phyloP scores from a whole-genome alignment of 352 stramenopile species.

The Globisporangium megalacanthum region DNA sequence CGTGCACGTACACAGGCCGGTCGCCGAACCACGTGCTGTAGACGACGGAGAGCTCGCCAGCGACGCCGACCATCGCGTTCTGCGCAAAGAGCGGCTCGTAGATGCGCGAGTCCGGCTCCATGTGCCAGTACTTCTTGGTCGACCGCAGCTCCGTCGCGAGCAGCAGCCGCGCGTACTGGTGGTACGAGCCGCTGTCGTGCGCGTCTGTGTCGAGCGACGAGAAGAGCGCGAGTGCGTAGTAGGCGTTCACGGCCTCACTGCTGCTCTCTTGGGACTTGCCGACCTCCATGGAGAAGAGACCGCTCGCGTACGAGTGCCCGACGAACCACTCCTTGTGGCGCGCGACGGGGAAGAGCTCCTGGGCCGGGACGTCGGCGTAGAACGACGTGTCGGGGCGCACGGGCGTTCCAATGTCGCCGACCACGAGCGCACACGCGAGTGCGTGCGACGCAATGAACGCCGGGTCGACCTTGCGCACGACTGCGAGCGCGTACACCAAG shows the following conservation, averaged over 20 bases:
- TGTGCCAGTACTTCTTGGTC: conserved; percentile 96
- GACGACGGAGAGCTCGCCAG: conserved; percentile 68
- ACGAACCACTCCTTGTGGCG: conserved; percentile 96
- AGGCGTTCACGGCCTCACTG: conserved; percentile 94
- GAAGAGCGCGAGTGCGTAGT: conserved; percentile 92
- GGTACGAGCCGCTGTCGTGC: conserved; percentile 36
- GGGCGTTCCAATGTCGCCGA: conserved; percentile 67
- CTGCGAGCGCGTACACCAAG: conserved; percentile 78
- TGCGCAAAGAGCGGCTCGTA: conserved; percentile 71
- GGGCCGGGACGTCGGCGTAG: conserved; percentile 42
- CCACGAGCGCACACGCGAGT: conserved; percentile 43
- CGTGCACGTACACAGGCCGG: conserved; percentile 66
- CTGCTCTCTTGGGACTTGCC: conserved; percentile 96
- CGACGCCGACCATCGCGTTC: conserved; percentile 77
- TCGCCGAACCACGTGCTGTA: conserved; percentile 87
- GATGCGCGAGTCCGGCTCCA: conserved; percentile 67
- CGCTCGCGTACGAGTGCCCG: conserved; percentile 94
- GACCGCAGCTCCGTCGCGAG: conserved; percentile 91
- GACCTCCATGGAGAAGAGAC: conserved; percentile 91
- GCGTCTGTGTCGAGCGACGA: conserved; percentile 50
- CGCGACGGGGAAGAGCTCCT: conserved; percentile 75
- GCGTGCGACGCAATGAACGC: conserved; percentile 61
- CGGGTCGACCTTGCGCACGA: conserved; percentile 70
- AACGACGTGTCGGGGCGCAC: conserved; percentile 41
- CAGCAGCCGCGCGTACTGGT: conserved; percentile 88